Evolutionary conservation across 1,139 yeast genomes (phyloP), one percentile per base, ranked within the genome.

Genomic region (Casaregolazyma lundiana): DNA sequence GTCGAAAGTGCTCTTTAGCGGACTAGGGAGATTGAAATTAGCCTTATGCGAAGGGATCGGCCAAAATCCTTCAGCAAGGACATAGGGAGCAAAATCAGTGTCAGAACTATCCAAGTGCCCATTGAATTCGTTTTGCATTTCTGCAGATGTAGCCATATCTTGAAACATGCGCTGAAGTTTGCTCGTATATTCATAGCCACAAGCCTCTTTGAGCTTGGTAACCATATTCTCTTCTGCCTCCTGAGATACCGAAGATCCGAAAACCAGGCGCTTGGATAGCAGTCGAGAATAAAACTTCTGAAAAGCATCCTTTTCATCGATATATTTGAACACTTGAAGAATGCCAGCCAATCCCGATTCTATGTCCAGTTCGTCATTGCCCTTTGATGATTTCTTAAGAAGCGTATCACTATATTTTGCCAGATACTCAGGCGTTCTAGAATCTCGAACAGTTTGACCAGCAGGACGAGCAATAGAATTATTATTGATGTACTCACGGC

Each of bases 81-180:
- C 81, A 56, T 80, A 79, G 21, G 95, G 90, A 41, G 81, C 78
- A 61, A 87, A 83, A 58, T 67, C 73, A 13, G 57, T 51, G 15
- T 50, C 53, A 24, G 78, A 75, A 40, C 70, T 63, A 6, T 66
- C 61, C 49, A 69, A 63, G 2, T 62, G 60, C 5, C 64, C 64
- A 59, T 76, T 80, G 62, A 89, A 88, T 50, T 76, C 74, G 16
- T 67, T 63, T 58, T 84, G 88, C 64, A 92, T 74, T 52, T 88
- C 95, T 52, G 80, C 81, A 0, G 96, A 88, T 2, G 94, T 80
- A 58, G 85, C 78, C 75, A 94, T 88, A 67, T 94, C 98, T 62
- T 86, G 87, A 67, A 94, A 90, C 99, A 94, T 94, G 59, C 90
- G 85, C 37, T 96, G 88, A 68, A 94, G 85, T 64, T 89, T 92